Evolutionary conservation across 192 early-diverging fungal genomes (phyloP), one percentile per base, ranked within the genome.

Genomic region (Cladochytrium replicatum): DNA sequence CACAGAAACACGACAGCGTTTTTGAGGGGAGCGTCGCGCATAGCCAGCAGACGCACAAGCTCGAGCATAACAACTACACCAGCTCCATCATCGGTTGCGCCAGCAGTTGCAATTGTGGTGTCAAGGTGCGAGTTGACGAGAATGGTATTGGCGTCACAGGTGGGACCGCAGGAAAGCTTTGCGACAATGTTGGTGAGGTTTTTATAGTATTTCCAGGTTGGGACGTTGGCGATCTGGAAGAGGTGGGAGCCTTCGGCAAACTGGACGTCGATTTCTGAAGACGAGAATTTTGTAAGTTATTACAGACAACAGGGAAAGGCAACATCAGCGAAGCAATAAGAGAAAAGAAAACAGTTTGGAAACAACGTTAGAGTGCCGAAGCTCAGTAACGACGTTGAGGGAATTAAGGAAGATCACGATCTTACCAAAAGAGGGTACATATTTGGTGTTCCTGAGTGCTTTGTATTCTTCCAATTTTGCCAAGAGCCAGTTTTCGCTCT

Each of bases 121-220:
- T 84, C 84, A 59, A 71, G 82, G 30, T 86, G 84, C 0, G 81
- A 68, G 50, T 86, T 86, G 37, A 86, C 54, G 4, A 86, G 73
- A 29, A 86, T 63, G 0, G 84, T 67, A 50, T 82, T 77, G 29
- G 74, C 17, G 39, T 78, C 68, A 54, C 84, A 86, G 24, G 61
- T 66, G 8, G 75, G 72, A 17, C 72, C 74, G 49, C 84, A 86
- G 4, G 84, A 82, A 7, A 86, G 62, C 5, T 72, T 69, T 17
- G 80, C 84, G 46, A 86, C 63, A 34, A 86, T 68, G 61, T 84
- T 86, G 48, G 81, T 80, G 44, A 84, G 64, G 55, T 86, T 82
- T 15, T 64, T 68, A 48, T 86, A 86, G 30, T 67, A 63, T 63
- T 86, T 86, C 50, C n/a, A 77, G n/a, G n/a, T n/a, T n/a, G n/a